phyloP scores from a whole-genome alignment of 129 eudicot species.

The Artemisia tridentata region DNA sequence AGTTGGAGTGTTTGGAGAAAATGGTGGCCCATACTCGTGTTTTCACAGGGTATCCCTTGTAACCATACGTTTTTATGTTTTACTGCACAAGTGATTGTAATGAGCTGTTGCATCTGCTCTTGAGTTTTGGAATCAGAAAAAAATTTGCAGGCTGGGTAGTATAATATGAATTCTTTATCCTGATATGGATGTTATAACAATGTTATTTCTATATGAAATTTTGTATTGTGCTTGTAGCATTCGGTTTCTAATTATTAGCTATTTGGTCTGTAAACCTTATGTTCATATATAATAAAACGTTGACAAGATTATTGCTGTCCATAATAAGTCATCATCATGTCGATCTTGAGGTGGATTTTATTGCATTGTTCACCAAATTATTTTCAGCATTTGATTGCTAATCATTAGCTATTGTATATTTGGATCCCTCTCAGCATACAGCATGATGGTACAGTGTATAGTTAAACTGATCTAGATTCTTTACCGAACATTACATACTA shows the following conservation, averaged over 20 bases:
- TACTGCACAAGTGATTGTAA: background rate
- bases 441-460: too few species aligned
- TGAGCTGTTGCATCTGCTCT: slow-evolving; percentile 3
- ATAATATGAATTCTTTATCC: background rate
- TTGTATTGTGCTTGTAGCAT: background rate
- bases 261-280: background rate
- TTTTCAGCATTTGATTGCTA: too few species aligned
- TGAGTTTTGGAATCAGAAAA: background rate
- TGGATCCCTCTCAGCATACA: too few species aligned
- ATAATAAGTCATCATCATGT: too few species aligned
- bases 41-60: slow-evolving; percentile 2
- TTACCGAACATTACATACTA: too few species aligned
- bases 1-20: background rate
- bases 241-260: background rate
- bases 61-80: background rate
- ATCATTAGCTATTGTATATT: too few species aligned
- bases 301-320: too few species aligned
- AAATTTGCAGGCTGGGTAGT: background rate
- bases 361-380: too few species aligned
- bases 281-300: too few species aligned
- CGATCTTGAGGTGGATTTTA: too few species aligned
- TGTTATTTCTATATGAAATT: background rate
- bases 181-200: background rate
- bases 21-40: slow-evolving; percentile 1
- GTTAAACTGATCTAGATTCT: too few species aligned